Percentiles rank a stretch among this genome's conserved stretches.
phyloP scores from a whole-genome alignment of 164 flowering plant genomes.

The Piper betle region DNA sequence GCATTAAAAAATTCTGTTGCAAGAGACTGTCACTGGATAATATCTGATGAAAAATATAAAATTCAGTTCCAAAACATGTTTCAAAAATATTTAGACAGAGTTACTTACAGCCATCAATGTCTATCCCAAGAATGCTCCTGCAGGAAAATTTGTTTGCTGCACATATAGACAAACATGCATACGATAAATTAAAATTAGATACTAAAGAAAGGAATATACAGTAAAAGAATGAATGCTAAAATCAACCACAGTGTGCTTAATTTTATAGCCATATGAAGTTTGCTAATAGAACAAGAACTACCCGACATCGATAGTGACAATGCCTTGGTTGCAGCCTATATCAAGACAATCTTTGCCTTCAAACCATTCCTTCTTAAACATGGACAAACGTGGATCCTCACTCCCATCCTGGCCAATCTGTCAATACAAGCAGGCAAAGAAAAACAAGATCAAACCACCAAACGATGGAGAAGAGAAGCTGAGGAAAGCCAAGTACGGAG shows the following conservation, averaged over 20 bases:
- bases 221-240: neutral
- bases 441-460: too few species aligned
- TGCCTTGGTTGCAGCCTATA: slow-evolving; percentile 88
- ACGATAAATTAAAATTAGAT: neutral
- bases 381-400: slow-evolving; percentile 74
- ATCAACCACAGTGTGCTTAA: neutral
- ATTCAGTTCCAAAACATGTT: neutral
- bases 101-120: slow-evolving; percentile 70
- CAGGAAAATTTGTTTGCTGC: slow-evolving; percentile 76
- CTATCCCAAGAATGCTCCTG: slow-evolving; percentile 68
- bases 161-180: slow-evolving; percentile 4
- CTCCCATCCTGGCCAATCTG: slow-evolving; percentile 43
- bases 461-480: too few species aligned
- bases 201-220: neutral
- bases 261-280: too few species aligned
- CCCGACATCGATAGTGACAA: slow-evolving; percentile 74
- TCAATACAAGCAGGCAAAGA: neutral
- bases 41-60: neutral
- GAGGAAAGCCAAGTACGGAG: neutral
- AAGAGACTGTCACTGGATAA: neutral
- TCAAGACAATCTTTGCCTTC: slow-evolving; percentile 85
- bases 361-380: slow-evolving; percentile 81
- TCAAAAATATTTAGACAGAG: neutral
- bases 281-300: slow-evolving; percentile 1
- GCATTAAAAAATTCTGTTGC: neutral